Conservation (phyloP, 2,329 filamentous ascomycete species). For the Fusarium floridanum region DNA sequence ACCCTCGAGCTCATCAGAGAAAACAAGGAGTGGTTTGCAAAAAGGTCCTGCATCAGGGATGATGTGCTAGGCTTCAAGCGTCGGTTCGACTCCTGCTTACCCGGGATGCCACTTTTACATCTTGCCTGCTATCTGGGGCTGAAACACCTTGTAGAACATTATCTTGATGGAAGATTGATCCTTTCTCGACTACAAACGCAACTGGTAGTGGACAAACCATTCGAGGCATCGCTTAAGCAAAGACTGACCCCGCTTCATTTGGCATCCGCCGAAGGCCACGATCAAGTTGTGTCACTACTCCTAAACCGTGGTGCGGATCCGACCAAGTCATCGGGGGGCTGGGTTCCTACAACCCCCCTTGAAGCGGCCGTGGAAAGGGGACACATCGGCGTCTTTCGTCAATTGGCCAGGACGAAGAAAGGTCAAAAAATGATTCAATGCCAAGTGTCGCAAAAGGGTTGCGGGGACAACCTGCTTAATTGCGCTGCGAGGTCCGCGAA, state of each 20-base stretch:
- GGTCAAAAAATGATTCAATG: not conserved
- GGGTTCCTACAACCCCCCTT: not conserved
- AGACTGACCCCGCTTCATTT: not conserved
- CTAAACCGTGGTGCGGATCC: not conserved
- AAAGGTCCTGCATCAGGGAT: not conserved
- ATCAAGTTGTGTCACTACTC: not conserved
- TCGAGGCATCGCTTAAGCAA: fast-evolving
- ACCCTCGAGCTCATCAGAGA: not conserved
- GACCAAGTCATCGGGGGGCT: not conserved
- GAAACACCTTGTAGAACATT: not conserved
- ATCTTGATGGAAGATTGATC: not conserved
- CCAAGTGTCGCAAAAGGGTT: not conserved
- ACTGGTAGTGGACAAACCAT: not conserved
- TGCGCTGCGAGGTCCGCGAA: fast-evolving
- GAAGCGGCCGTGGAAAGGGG: not conserved
- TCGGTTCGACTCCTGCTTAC: fast-evolving
- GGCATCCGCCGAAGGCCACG: not conserved
- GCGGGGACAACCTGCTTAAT: not conserved
- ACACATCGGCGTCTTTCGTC: not conserved
- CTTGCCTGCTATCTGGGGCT: not conserved
- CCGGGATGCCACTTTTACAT: not conserved
- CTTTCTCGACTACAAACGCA: not conserved
- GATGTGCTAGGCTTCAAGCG: fast-evolving
- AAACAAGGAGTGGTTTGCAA: not conserved
- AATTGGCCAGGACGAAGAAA: not conserved